Conservation (phyloP, 2,329 filamentous ascomycete species). For the Emergomyces orientalis region DNA sequence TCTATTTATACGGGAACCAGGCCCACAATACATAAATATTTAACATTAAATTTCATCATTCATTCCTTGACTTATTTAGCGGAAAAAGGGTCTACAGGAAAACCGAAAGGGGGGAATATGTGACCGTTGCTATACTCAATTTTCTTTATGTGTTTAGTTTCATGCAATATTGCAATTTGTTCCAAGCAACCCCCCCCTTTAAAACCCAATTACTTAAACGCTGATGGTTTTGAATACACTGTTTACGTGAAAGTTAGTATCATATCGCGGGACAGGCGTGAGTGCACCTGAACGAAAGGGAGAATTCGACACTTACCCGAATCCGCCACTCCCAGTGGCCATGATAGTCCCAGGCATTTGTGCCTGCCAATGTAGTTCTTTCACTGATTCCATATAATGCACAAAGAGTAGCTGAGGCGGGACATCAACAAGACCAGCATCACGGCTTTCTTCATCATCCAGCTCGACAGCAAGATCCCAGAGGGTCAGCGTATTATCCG, state of each 20-base stretch:
- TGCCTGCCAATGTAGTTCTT: slow-evolving; percentile 95
- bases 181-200: neutral
- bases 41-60: neutral
- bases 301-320: slow-evolving; percentile 46
- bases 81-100: neutral
- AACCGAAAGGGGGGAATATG: neutral
- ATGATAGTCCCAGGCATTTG: slow-evolving; percentile 87
- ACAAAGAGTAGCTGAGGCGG: slow-evolving; percentile 93
- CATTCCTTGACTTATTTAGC: neutral
- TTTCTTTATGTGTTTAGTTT: neutral
- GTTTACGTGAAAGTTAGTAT: slow-evolving; percentile 9
- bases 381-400: slow-evolving; percentile 89
- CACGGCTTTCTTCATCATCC: slow-evolving; percentile 91
- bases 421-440: slow-evolving; percentile 78
- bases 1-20: neutral
- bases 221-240: slow-evolving; percentile 78
- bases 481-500: slow-evolving; percentile 85
- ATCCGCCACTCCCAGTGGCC: slow-evolving; percentile 78
- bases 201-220: slow-evolving; percentile 43
- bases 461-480: slow-evolving; percentile 97
- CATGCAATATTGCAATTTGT: neutral
- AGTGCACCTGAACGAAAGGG: slow-evolving; percentile 8
- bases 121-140: neutral
- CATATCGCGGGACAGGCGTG: neutral
- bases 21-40: neutral